phyloP scores from a whole-genome alignment of 768 basidiomycete genomes.

The Daedalea quercina region DNA sequence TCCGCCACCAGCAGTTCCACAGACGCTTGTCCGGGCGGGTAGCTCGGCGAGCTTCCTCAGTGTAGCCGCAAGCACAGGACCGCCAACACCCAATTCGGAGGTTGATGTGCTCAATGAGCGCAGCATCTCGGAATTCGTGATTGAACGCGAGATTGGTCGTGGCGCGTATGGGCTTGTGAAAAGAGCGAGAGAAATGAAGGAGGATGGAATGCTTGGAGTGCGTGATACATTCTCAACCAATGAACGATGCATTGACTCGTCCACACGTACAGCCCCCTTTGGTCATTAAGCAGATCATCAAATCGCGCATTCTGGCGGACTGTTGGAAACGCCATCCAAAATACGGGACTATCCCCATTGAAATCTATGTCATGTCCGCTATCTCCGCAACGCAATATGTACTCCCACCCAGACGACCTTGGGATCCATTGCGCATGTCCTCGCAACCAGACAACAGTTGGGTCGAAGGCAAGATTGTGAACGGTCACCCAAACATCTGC shows the following conservation, averaged over 20 bases:
- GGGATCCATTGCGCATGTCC: conserved; percentile 64
- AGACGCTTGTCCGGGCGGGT: conserved; percentile 54
- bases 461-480: conserved; percentile 64
- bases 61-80: conserved; percentile 48
- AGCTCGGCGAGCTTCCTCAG: conserved; percentile 63
- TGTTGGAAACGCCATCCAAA: conserved; percentile 98
- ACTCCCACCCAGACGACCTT: conserved; percentile 72
- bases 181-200: conserved; percentile 70
- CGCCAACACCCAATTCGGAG: conserved; percentile 51
- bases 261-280: conserved; percentile 58
- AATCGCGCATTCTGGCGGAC: conserved; percentile 95
- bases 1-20: conserved; percentile 52
- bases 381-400: conserved; percentile 78
- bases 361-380: conserved; percentile 91
- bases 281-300: conserved; percentile 98
- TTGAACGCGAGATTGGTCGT: conserved; percentile 84
- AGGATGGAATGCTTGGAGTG: conserved; percentile 80
- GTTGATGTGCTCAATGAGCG: conserved; percentile 45
- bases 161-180: conserved; percentile 97
- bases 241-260: background rate
- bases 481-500: conserved; percentile 94
- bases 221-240: conserved; percentile 25
- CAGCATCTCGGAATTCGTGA: conserved; percentile 79
- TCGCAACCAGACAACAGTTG: conserved; percentile 36
- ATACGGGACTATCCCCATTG: conserved; percentile 95